A percentile compares a stretch with the other conserved stretches of the same genome.
phyloP scores from a whole-genome alignment of 345 rosid genomes.

The Ceriops decandra region DNA sequence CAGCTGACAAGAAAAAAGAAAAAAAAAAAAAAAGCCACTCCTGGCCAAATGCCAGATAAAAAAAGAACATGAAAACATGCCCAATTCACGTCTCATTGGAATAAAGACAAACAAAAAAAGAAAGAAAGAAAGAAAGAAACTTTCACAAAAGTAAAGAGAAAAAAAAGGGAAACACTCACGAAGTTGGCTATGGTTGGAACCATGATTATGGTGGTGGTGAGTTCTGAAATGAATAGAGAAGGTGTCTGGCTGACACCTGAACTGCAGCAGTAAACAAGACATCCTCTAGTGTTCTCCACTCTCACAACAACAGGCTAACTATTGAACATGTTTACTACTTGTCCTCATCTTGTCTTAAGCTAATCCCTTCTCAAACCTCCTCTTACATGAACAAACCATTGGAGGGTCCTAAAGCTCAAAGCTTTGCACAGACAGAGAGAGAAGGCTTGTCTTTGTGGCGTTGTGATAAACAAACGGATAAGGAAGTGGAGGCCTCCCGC shows the following conservation, averaged over 20 bases:
- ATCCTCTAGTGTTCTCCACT: slow-evolving; percentile 25
- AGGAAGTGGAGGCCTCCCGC: too few species aligned
- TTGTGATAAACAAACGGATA: too few species aligned
- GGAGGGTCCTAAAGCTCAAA: too few species aligned
- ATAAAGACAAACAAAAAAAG: background rate
- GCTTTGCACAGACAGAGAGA: too few species aligned
- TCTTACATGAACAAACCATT: too few species aligned
- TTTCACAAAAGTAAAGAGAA: background rate
- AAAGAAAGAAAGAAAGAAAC: background rate
- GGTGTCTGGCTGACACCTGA: slow-evolving; percentile 82
- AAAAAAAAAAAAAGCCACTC: too few species aligned
- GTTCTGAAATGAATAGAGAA: slow-evolving; percentile 62
- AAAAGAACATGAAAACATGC: background rate
- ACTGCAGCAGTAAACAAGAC: slow-evolving; percentile 85
- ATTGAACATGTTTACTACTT: too few species aligned
- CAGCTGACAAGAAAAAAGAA: too few species aligned
- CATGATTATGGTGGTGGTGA: slow-evolving; percentile 31
- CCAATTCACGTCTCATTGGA: slow-evolving; percentile 4
- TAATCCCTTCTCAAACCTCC: too few species aligned
- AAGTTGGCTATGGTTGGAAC: slow-evolving; percentile 10
- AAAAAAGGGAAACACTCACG: slow-evolving; percentile 21
- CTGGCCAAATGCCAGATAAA: too few species aligned
- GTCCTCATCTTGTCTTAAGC: background rate
- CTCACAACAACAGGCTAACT: background rate
- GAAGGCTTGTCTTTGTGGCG: too few species aligned